Evolutionary conservation across 257 asterid genomes (phyloP), one percentile per base, ranked within the genome.

Genomic region (Agastache rugosa): DNA sequence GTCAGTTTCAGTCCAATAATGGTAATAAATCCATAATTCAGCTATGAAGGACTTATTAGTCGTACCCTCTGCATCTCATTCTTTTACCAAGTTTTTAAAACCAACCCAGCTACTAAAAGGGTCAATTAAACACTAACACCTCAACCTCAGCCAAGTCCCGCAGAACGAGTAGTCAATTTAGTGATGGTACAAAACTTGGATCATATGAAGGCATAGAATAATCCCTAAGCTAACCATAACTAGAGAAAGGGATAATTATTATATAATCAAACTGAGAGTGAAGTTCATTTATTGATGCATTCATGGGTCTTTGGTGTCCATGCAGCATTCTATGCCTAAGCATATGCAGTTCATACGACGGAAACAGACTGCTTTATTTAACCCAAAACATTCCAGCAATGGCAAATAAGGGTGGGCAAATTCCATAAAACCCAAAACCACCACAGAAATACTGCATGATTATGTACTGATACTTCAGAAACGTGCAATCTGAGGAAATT

Each of bases 361-460:
- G 61, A 70, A 37, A 19, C 31, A 54, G 12, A 19, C 1, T 44
- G 31, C 23, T 37, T 35, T 45, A 17, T 14, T 55, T 34, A 45
- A 54, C 34, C n/a, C 67, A 29, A 59, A 45, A 37, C 70, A 44
- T 44, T 29, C 14, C 60, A 71, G 59, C 25, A 6, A 41, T 15
- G 63, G 45, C 45, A 62, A 50, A 48, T 11, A 44, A 23, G 2
- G 29, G 20, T 42, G 42, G 47, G 63, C 15, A 68, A 62, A 20
- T 51, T 62, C 56, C 55, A 51, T 3, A 53, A 27, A 42, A 59
- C 27, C 59, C 12, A 50, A 48, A 67, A 67, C 35, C 65, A 66
- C 23, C 25, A 45, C 45, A 71, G 23, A 37, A 71, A 55, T 35
- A 63, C 78, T 71, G 75, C 72, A 64, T 80, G 77, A 72, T 70